Conservation (phyloP, 2,329 filamentous ascomycete species). For the Claviceps cyperi region DNA sequence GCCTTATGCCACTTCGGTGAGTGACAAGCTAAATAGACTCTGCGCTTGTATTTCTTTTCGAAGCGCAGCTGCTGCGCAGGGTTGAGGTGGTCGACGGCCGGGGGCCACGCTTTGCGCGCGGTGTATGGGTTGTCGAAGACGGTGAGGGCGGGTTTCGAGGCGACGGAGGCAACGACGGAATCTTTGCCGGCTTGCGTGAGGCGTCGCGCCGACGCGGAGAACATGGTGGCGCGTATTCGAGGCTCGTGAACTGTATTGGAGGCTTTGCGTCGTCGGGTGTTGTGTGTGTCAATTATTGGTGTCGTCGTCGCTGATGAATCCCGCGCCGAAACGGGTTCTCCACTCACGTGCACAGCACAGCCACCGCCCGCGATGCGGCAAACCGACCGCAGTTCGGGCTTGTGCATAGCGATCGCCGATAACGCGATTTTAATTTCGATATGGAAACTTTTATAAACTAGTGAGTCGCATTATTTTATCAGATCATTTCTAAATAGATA, state of each 20-base stretch:
- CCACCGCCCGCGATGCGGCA: too few species aligned
- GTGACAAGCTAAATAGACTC: constrained; percentile 45
- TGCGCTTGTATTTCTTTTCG: constrained; percentile 64
- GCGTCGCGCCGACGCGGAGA: constrained; percentile 21
- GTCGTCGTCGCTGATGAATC: background rate
- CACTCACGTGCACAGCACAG: too few species aligned
- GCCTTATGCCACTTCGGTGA: constrained; percentile 51
- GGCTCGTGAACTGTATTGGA: background rate
- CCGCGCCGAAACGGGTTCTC: too few species aligned
- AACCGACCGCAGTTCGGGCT: too few species aligned
- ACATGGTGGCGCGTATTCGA: constrained; percentile 14
- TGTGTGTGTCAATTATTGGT: background rate
- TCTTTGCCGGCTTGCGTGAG: constrained; percentile 18
- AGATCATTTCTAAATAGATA: too few species aligned
- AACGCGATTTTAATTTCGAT: too few species aligned
- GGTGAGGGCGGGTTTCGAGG: constrained; percentile 15
- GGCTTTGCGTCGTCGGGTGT: background rate
- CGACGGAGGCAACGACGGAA: constrained; percentile 3
- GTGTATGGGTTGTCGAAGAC: constrained; percentile 43
- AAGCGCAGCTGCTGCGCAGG: constrained; percentile 62
- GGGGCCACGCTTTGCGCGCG: constrained; percentile 63
- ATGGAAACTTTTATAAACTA: too few species aligned
- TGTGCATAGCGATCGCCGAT: too few species aligned
- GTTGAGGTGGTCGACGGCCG: constrained; percentile 56
- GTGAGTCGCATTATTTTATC: too few species aligned